phyloP scores from a whole-genome alignment of 2,329 filamentous ascomycete species.

The Gaeumannomyces sp. region DNA sequence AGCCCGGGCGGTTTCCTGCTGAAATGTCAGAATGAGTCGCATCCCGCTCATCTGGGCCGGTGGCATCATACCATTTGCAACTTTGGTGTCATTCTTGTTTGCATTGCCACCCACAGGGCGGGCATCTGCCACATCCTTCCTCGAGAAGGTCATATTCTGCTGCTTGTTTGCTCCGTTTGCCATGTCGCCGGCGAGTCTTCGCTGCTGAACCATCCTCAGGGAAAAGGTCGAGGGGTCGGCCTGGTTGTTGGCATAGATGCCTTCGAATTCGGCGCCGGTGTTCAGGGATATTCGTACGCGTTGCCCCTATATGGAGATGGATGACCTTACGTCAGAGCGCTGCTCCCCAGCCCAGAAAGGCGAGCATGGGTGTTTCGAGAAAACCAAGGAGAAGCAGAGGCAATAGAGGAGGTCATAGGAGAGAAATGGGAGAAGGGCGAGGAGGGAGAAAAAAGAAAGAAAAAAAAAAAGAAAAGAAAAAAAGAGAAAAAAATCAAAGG shows the following conservation, averaged over 20 bases:
- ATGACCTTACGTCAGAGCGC: neutral
- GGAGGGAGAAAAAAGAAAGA: neutral
- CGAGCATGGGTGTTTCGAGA: neutral
- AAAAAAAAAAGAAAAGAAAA: neutral
- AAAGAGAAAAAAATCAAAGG: neutral
- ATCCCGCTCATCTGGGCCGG: neutral
- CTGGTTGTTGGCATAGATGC: conserved; percentile 23
- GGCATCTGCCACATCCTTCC: conserved; percentile 26
- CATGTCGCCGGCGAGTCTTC: conserved; percentile 23
- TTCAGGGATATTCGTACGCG: conserved; percentile 23
- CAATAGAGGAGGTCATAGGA: neutral
- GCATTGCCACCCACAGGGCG: conserved; percentile 19
- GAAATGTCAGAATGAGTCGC: conserved; percentile 3
- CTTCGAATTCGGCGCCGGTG: conserved; percentile 25
- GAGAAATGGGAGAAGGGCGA: neutral
- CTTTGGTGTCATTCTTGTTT: conserved; percentile 30
- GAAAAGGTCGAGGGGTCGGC: conserved; percentile 21
- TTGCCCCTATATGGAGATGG: conserved; percentile 21
- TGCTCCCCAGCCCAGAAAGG: neutral
- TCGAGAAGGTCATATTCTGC: conserved; percentile 27
- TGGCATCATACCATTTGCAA: conserved; percentile 31
- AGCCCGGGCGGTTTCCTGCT: conserved; percentile 59
- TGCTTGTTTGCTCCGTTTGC: conserved; percentile 24
- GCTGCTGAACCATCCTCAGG: conserved; percentile 29
- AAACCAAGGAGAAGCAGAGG: neutral